A percentile compares a stretch with the other conserved stretches of the same genome.
These are phyloP conservation scores for Hirsutella minnesotensis DNA, from an alignment of 2,329 filamentous ascomycete genomes.

Conservation along the genomic window DNA sequence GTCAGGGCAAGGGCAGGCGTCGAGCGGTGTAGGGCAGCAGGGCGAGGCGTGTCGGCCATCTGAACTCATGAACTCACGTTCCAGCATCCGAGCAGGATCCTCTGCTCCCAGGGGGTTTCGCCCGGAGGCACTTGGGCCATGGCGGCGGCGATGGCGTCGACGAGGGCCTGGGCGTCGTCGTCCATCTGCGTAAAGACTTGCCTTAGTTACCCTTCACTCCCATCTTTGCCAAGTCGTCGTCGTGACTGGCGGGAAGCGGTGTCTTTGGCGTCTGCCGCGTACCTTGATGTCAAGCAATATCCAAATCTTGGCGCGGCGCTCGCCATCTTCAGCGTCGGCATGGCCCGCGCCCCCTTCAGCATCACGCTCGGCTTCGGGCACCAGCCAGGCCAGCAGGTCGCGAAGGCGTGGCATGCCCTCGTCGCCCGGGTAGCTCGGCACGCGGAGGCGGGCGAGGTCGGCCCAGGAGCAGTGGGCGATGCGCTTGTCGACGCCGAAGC, in stretches of 20 bases:
- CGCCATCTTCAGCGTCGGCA: constrained; percentile 37
- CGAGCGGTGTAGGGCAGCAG: too few relatives aligned
- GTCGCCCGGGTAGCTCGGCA: constrained; percentile 62
- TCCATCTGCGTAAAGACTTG: constrained; percentile 39
- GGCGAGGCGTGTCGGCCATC: not conserved
- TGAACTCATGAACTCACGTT: constrained; percentile 34
- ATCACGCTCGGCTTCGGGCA: constrained; percentile 37
- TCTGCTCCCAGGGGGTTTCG: constrained; percentile 53
- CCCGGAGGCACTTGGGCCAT: constrained; percentile 37
- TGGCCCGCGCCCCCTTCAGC: constrained; percentile 36
- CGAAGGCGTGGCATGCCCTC: constrained; percentile 60
- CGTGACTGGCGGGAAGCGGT: too few relatives aligned
- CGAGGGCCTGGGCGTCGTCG: constrained; percentile 58
- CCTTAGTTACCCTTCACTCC: not conserved
- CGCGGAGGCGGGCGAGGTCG: constrained; percentile 54
- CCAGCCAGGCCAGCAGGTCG: constrained; percentile 65
- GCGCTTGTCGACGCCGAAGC: constrained; percentile 63
- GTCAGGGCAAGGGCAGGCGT: too few relatives aligned
- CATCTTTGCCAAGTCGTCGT: too few relatives aligned
- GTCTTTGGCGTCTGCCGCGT: too few relatives aligned
- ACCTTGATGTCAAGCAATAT: constrained; percentile 83
- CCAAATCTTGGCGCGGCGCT: constrained; percentile 53
- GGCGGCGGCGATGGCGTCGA: constrained; percentile 54
- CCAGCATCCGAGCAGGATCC: constrained; percentile 77
- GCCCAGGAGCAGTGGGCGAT: constrained; percentile 68